Base-by-base conservation (phyloP, 306 rosid species). In the Cyamopsis tetragonoloba region DNA sequence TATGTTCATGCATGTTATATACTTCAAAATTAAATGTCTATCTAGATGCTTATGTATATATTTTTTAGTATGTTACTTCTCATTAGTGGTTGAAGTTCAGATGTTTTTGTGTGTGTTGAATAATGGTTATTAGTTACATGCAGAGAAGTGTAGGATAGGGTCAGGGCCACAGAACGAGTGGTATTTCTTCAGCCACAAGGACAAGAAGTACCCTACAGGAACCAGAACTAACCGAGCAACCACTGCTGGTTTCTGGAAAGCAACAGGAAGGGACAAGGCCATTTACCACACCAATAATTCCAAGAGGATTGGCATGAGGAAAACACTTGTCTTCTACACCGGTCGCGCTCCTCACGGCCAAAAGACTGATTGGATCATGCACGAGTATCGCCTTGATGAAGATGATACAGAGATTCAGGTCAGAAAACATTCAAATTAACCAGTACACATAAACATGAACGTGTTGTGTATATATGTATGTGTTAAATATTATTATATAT, bases 301-400 rank as follows among this genome's bases (percentile, higher is more conserved):
- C 15, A 86, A 82, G 73, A 86, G 95, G 79, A 93, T 90, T 68
- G 99, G 99, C 1, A 93, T 93, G 99, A 93, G 99, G 78, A 93
- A 93, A 81, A 93, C 99, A 67, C 78, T 93, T 6, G 99, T 93
- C 4, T 93, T 93, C 80, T 93, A 93, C 81, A 93, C 95, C 4
- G 99, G 99, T 10, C 95, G 99, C n/a, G 99, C 99, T 58, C 99
- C 99, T 58, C 97, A 86, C 42, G 99, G 99, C 77, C 96, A 88
- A 19, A 93, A 93, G 73, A 90, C 96, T 28, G 99, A 93, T 28
- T 93, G 99, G 99, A 93, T 93, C 85, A 93, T 93, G 99, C 99
- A 93, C 53, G 99, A 93, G 61, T 90, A 88, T 7, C 99, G 99
- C 71, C 97, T 93, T 10, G 96, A 93, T 0, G 92, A 93, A 27